phyloP scores from a whole-genome alignment of 805 yeast genomes.

The Suhomyces faveliae region DNA sequence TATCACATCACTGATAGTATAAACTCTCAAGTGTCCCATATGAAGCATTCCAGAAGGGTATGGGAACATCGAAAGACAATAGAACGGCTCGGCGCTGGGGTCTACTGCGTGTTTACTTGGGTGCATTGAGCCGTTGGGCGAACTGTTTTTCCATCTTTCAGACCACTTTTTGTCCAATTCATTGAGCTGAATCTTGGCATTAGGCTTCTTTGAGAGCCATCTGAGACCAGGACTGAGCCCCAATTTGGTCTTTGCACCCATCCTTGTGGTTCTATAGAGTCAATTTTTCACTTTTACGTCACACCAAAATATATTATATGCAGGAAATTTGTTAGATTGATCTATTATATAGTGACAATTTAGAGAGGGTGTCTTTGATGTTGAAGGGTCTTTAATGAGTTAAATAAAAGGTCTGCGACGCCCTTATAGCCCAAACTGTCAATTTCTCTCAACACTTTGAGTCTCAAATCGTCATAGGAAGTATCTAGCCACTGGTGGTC shows the following conservation, averaged over 20 bases:
- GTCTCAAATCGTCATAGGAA: conserved; percentile 45
- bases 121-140: conserved; percentile 35
- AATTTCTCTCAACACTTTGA: conserved; percentile 43
- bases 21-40: conserved; percentile 92
- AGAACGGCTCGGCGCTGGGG: conserved; percentile 40
- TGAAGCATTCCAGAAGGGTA: conserved; percentile 93
- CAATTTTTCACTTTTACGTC: background rate
- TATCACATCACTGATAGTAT: conserved; percentile 82
- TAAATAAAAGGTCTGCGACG: conserved; percentile 48
- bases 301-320: too few species aligned
- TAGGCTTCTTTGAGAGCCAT: background rate
- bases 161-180: conserved; percentile 56
- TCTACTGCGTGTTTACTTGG: conserved; percentile 27
- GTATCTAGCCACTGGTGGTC: conserved; percentile 38
- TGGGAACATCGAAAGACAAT: conserved; percentile 86
- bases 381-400: conserved; percentile 52
- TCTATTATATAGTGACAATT: background rate
- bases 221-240: background rate
- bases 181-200: conserved; percentile 14
- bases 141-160: conserved; percentile 41
- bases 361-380: conserved; percentile 14
- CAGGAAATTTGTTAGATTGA: too few species aligned
- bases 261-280: background rate
- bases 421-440: conserved; percentile 48
- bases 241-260: background rate